Base-by-base conservation (phyloP, 2,329 filamentous ascomycete genomes). In the Alternaria solani region DNA sequence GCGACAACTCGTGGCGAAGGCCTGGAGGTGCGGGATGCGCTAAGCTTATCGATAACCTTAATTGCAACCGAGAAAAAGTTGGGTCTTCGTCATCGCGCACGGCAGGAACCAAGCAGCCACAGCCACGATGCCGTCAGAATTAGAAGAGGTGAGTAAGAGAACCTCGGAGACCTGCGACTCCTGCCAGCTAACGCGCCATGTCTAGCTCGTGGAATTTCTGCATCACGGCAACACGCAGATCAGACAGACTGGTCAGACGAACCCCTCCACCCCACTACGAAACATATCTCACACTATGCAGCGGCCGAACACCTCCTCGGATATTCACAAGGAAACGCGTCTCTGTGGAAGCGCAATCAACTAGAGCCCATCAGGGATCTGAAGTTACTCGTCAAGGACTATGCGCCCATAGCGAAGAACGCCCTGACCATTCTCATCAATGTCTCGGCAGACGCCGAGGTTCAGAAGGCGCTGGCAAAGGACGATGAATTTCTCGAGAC, bases 181-280 rank as follows among this genome's bases (percentile, higher is more conserved):
- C 36, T 39, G n/a, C 7, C 30, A 56, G 12, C 43, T 61, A 34
- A 53, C 43, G 36, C 9, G 3, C 2, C 25, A 12, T 18, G 9
- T 51, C n/a, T 48, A 96, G 92, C 88, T 97, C 55, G 93, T 97
- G 63, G 93, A 93, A 77, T 97, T 98, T 80, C 91, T 98, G 61
- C 91, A 92, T 79, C 91, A 96, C 81, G 92, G 92, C 61, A 97
- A 96, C 77, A 92, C 93, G 42, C 91, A 97, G 77, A 93, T 98
- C 66, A 89, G 95, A 70, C 89, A 92, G 77, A 86, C 94, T 68
- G 89, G 89, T 91, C 81, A 70, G 80, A 52, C 56, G 55, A 55
- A 20, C 70, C 68, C 66, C 66, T 64, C 66, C 62, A 67, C 69
- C 65, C 70, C 64, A 57, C 67, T 57, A 64, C 42, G 30, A 61